Evolutionary conservation across 179 eudicot species (phyloP), one percentile per base, ranked within the genome.

Genomic region (Beta macrorhiza): DNA sequence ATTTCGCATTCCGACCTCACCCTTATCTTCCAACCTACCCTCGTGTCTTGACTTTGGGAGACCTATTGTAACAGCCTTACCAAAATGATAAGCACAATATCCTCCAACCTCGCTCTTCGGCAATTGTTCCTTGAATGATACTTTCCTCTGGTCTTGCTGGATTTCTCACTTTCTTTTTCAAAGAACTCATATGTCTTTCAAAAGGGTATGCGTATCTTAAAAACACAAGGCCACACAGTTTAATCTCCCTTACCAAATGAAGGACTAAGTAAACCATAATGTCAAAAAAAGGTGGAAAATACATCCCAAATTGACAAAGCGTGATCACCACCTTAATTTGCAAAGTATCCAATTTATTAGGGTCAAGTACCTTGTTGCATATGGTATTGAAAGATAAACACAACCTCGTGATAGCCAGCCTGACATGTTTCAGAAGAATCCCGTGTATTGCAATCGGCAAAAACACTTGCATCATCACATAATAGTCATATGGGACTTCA

Each of bases 241-340:
- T 65, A 5, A 65, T 65, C 3, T 65, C 44, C 7, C 32, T 29
- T 29, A 29, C 32, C 32, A 29, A 29, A 29, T 29, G 1, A 29
- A 29, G 32, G 32, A 29, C 32, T 29, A 29, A 29, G 32, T 29
- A 1, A 29, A 29, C 32, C 32, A 29, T 29, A 29, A 29, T 29
- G 70, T 65, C 70, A 29, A 29, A 65, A 11, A 65, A 65, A 65
- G 70, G 70, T 0, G 45, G 70, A 32, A 76, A 76, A 59, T 76
- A 76, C 69, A 61, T 76, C 42, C 58, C 79, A 44, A 76, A 61
- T 59, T 76, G 68, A 10, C 79, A 76, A n/a, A 59, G 49, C 37
- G 56, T 76, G n/a, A 19, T 57, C 17, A 42, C 16, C 11, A 76
- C 16, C 0, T 58, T 25, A n/a, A 3, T 56, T 16, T 56, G 49